Evolutionary conservation across 345 rosid species (phyloP).

Genomic region (Eucalyptus melliodora): DNA sequence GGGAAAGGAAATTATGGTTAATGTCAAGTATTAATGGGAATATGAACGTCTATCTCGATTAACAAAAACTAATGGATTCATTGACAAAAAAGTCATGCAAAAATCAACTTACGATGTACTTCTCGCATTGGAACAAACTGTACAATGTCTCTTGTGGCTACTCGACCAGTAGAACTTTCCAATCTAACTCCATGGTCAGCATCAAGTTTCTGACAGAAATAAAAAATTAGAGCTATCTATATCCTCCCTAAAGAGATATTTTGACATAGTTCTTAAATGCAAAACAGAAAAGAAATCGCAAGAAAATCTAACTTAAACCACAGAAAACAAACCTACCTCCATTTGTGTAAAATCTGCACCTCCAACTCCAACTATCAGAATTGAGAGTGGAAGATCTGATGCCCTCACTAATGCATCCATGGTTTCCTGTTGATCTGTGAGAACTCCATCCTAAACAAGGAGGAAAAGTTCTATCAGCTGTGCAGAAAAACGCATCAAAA

Average conservation of each 20-base stretch:
- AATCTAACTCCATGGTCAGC: conserved; percentile 59
- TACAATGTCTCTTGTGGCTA: conserved; percentile 75
- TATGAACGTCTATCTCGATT: neutral
- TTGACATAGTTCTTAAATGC: neutral
- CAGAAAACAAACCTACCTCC: conserved; percentile 41
- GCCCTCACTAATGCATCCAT: conserved; percentile 68
- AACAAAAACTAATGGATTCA: neutral
- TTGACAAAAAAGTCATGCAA: neutral
- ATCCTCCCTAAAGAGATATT: neutral
- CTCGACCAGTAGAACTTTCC: conserved; percentile 60
- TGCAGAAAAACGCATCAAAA: neutral
- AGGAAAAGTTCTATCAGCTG: neutral
- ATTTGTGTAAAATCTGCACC: conserved; percentile 67
- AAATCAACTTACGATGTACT: conserved; percentile 46
- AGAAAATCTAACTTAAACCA: neutral
- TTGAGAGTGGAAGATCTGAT: conserved; percentile 82
- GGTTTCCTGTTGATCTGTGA: conserved; percentile 69
- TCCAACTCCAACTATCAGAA: conserved; percentile 80
- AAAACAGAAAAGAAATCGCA: neutral
- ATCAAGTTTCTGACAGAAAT: conserved; percentile 43
- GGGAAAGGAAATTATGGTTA: neutral
- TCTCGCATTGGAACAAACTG: conserved; percentile 78
- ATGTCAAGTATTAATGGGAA: neutral
- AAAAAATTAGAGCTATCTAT: neutral
- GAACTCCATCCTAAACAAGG: conserved; percentile 62